Evolutionary conservation across 2,329 filamentous ascomycete species (phyloP).

Genomic region (Curvularia hawaiiensis): DNA sequence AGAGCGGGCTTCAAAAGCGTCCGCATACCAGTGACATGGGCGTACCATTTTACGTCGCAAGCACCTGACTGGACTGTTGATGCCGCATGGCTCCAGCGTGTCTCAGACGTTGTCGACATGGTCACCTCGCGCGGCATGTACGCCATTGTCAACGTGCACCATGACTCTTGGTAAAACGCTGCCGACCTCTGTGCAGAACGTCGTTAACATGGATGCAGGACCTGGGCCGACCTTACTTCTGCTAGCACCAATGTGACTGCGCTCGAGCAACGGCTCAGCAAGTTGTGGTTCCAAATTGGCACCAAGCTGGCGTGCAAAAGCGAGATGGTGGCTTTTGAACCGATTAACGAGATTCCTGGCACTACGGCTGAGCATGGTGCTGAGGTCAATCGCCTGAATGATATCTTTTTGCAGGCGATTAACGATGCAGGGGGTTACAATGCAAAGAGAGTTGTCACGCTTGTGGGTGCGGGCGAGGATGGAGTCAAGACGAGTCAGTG

Average conservation of each 20-base stretch:
- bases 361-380: slow-evolving; percentile 57
- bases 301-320: slow-evolving; percentile 61
- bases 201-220: too few species aligned
- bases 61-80: slow-evolving; percentile 62
- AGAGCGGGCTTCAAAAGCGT: slow-evolving; percentile 62
- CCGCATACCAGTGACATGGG: slow-evolving; percentile 64
- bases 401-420: slow-evolving; percentile 61
- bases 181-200: too few species aligned
- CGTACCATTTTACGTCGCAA: slow-evolving; percentile 59
- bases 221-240: slow-evolving; percentile 60
- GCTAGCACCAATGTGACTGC: slow-evolving; percentile 54
- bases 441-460: slow-evolving; percentile 59
- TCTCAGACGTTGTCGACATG: slow-evolving; percentile 63
- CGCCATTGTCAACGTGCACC: slow-evolving; percentile 63
- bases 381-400: slow-evolving; percentile 61
- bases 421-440: slow-evolving; percentile 62
- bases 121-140: slow-evolving; percentile 58
- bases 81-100: slow-evolving; percentile 60
- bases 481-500: slow-evolving; percentile 59
- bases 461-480: slow-evolving; percentile 60
- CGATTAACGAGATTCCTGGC: slow-evolving; percentile 65
- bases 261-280: slow-evolving; percentile 63
- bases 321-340: slow-evolving; percentile 60
- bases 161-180: slow-evolving; percentile 57
- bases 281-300: slow-evolving; percentile 64